Conservation (phyloP, 2,329 filamentous ascomycete species). For the Aspergillus flavus region DNA sequence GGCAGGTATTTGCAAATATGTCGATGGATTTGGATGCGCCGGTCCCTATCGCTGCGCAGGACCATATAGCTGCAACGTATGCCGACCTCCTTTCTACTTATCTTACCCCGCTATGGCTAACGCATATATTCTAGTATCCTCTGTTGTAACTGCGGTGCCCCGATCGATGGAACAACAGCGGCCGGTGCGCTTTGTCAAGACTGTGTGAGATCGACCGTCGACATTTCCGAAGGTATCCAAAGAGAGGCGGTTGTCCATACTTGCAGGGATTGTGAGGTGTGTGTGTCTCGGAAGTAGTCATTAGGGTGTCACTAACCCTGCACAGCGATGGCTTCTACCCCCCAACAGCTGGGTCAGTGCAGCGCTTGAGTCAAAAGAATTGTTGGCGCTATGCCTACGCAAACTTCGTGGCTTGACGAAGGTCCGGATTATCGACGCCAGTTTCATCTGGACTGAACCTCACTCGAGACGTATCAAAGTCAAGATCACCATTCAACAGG, state of each 20-base stretch:
- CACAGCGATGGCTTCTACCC: slow-evolving; percentile 76
- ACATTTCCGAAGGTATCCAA: slow-evolving; percentile 89
- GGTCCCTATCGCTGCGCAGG: slow-evolving; percentile 50
- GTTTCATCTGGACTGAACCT: slow-evolving; percentile 97
- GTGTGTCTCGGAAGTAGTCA: not conserved
- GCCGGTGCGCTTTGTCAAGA: slow-evolving; percentile 91
- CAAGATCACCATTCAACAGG: slow-evolving; percentile 88
- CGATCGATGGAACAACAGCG: slow-evolving; percentile 87
- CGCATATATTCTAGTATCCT: slow-evolving; percentile 66
- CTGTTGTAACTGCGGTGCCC: slow-evolving; percentile 95
- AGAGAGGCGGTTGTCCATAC: slow-evolving; percentile 87
- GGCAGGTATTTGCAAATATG: slow-evolving; percentile 23
- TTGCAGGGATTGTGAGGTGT: slow-evolving; percentile 82
- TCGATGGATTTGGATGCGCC: slow-evolving; percentile 62
- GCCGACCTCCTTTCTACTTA: slow-evolving; percentile 24
- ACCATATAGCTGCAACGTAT: slow-evolving; percentile 57
- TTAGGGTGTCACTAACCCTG: not conserved
- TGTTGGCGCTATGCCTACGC: slow-evolving; percentile 87
- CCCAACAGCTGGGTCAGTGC: slow-evolving; percentile 86
- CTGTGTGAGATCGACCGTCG: slow-evolving; percentile 91
- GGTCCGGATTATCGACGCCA: slow-evolving; percentile 91
- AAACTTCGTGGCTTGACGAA: slow-evolving; percentile 85
- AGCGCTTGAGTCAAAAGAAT: slow-evolving; percentile 82
- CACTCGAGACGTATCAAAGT: slow-evolving; percentile 91
- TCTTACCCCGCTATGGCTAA: slow-evolving; percentile 17